Base-by-base conservation (phyloP, 176 grass and related monocot genomes). In the Microstegium vimineum region DNA sequence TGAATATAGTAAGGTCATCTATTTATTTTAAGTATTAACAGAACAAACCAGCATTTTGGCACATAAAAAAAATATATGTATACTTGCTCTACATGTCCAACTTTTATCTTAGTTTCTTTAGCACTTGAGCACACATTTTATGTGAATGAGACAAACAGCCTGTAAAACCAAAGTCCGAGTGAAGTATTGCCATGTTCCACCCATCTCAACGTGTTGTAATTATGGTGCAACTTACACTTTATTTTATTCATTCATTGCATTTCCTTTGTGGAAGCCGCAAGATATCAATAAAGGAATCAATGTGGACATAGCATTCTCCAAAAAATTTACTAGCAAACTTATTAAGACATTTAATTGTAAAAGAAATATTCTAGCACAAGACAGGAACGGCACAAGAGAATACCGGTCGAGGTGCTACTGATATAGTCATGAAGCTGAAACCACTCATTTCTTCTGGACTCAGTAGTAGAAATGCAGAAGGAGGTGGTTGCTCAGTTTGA, bases 401-500 rank as follows among this genome's bases (percentile, higher is more conserved):
- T 98, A 98, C 96, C 82, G 73, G 93, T 36, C 93, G 90, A 83
- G 90, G 93, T 65, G 96, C 96, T 88, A 98, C 93, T 27, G 91
- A 93, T 83, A 95, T 93, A 40, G 96, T 95, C 77, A 98, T 85
- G 87, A 93, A 98, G 67, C 69, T 66, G 63, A 93, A 98, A 43
- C 90, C 96, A 84, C 64, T 87, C 89, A 98, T 84, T 79, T 98
- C 89, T 56, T 91, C 76, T 41, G 96, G 96, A 82, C 69, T 90
- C 71, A 98, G 62, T 68, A 91, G 69, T 84, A 98, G 80, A 85
- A 93, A 95, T 74, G 96, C 91, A 60, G 96, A 90, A 86, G 96
- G 96, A 65, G 96, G 89, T 61, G 93, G 86, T 73, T 98, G 96
- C 83, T 98, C 96, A 81, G 92, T 98, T 89, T 98, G 96, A 67